Percentiles rank a stretch among this genome's conserved stretches.
Conservation (phyloP, 2,329 filamentous ascomycete species). For the Fusarium sp. region DNA sequence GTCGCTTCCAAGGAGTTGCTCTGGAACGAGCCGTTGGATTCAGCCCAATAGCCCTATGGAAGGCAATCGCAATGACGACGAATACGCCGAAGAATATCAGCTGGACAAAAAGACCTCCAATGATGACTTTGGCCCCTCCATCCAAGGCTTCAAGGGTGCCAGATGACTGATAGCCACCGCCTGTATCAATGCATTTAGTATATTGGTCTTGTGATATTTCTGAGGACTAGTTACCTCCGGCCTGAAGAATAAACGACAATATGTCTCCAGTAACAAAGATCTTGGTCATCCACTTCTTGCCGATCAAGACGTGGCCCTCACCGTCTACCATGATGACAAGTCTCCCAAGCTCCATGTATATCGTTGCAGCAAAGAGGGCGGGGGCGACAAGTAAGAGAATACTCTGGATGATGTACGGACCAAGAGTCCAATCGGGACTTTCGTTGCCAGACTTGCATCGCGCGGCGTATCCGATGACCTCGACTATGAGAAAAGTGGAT, state of each 20-base stretch:
- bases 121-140: conserved; percentile 57
- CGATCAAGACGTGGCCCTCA: background rate
- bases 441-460: conserved; percentile 5
- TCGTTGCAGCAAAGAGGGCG: background rate
- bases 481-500: background rate
- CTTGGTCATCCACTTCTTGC: conserved; percentile 32
- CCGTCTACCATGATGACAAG: conserved; percentile 5
- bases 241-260: conserved; percentile 27
- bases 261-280: conserved; percentile 31
- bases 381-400: background rate
- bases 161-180: conserved; percentile 39
- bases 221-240: background rate
- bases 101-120: conserved; percentile 64
- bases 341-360: conserved; percentile 7
- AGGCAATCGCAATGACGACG: conserved; percentile 56
- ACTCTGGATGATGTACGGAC: conserved; percentile 8
- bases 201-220: too few relatives aligned
- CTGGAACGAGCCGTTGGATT: conserved; percentile 10
- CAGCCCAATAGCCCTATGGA: conserved; percentile 49
- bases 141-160: conserved; percentile 41
- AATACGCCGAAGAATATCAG: conserved; percentile 65
- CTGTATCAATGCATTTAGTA: background rate
- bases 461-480: conserved; percentile 2
- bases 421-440: background rate
- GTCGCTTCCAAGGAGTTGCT: conserved; percentile 46